Evolutionary conservation across 352 stramenopile species (phyloP).

Genomic region (Saprolegnia parasitica): DNA sequence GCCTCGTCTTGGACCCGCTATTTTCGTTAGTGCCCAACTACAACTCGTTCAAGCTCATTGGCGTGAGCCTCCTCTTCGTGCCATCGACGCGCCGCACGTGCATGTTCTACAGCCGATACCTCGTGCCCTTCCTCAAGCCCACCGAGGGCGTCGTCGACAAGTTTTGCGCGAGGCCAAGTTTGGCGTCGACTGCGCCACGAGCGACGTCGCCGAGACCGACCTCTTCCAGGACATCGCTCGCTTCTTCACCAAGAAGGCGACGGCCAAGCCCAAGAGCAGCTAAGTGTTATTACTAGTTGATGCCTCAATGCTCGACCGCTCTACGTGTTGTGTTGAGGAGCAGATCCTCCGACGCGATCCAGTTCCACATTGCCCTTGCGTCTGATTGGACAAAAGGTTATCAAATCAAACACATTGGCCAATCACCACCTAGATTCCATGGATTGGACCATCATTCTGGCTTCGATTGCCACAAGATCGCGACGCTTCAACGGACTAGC

Average conservation of each 20-base stretch:
- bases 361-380: neutral
- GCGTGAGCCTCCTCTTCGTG: constrained; percentile 81
- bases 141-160: constrained; percentile 23
- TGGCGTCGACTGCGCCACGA: constrained; percentile 8
- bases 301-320: neutral
- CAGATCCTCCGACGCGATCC: neutral
- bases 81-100: constrained; percentile 71
- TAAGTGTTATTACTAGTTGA: neutral
- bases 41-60: constrained; percentile 66
- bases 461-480: neutral
- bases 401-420: neutral
- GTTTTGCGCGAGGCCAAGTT: constrained; percentile 36
- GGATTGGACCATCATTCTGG: neutral
- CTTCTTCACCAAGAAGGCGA: constrained; percentile 1
- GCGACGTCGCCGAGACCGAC: constrained; percentile 13
- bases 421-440: neutral
- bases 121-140: constrained; percentile 32
- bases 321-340: too few species aligned
- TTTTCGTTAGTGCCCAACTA: constrained; percentile 71
- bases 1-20: constrained; percentile 57
- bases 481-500: neutral
- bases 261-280: neutral
- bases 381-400: neutral
- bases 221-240: constrained; percentile 17
- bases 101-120: constrained; percentile 73